Conservation (phyloP, 257 asterid species). For the Solanum clarkiae region DNA sequence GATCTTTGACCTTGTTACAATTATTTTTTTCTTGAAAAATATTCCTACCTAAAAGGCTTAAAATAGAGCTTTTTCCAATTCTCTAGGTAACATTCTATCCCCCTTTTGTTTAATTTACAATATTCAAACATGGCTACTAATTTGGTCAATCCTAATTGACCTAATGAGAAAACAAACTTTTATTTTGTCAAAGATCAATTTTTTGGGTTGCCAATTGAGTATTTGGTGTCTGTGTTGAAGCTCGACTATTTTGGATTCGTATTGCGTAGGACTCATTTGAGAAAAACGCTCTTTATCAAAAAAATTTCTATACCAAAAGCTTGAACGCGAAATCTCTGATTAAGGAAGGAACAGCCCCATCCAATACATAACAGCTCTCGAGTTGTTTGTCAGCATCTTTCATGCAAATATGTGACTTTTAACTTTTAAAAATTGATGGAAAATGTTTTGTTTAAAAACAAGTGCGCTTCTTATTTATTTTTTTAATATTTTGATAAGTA, state of each 20-base stretch:
- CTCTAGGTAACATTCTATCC: conserved; percentile 1
- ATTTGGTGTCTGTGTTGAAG: no score
- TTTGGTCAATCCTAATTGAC: not conserved
- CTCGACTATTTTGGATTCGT: no score
- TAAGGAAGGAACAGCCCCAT: fast-evolving
- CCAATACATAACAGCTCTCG: no score
- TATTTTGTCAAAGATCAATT: not conserved
- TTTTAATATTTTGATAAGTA: no score
- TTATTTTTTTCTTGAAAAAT: not conserved
- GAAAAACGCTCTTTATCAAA: no score
- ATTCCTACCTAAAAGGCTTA: not conserved
- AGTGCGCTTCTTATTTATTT: no score
- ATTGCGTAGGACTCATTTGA: no score
- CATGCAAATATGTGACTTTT: not conserved
- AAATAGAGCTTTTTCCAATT: not conserved
- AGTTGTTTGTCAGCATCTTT: not conserved
- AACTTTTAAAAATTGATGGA: not conserved
- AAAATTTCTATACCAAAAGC: fast-evolving
- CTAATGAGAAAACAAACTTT: not conserved
- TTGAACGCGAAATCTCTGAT: no score
- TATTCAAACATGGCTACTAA: not conserved
- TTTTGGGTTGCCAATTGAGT: no score
- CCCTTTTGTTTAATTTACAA: not conserved
- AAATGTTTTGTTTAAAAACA: no score
- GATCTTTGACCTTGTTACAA: not conserved